phyloP scores from a whole-genome alignment of 2,329 filamentous ascomycete genomes.

The Colletotrichum cuscutae region DNA sequence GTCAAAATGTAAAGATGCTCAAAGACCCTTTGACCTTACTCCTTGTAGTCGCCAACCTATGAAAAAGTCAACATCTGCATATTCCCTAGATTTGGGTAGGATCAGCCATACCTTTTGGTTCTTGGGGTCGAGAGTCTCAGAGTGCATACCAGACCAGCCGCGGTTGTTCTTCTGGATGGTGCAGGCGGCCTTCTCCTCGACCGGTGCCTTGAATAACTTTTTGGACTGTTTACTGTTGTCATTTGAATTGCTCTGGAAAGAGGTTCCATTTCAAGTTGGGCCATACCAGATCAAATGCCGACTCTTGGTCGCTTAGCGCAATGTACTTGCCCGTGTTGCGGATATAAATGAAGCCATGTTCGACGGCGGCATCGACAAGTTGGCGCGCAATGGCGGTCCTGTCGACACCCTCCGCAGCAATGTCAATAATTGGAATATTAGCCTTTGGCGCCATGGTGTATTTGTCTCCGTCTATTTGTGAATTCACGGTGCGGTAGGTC shows the following conservation, averaged over 20 bases:
- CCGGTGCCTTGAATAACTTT: constrained; percentile 76
- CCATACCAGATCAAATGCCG: constrained; percentile 78
- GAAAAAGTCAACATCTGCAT: neutral
- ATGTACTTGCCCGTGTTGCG: constrained; percentile 79
- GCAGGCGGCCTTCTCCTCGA: constrained; percentile 78
- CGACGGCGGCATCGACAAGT: constrained; percentile 82
- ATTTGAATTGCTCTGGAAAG: neutral
- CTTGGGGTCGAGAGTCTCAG: constrained; percentile 87
- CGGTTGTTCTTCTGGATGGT: constrained; percentile 83
- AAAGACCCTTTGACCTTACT: constrained; percentile 60
- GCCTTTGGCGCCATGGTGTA: constrained; percentile 46
- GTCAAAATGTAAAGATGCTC: neutral
- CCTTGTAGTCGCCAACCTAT: constrained; percentile 86
- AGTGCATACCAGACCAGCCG: constrained; percentile 90
- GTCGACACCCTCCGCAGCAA: constrained; percentile 68
- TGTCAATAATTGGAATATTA: constrained; percentile 84
- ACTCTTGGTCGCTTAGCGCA: constrained; percentile 70
- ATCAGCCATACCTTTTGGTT: constrained; percentile 73
- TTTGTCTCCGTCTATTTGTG: neutral
- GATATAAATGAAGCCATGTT: constrained; percentile 91
- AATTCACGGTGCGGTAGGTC: neutral
- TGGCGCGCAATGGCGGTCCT: constrained; percentile 68
- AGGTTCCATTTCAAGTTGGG: neutral
- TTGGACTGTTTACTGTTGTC: constrained; percentile 62
- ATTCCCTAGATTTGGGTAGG: neutral